These are phyloP conservation scores for Phytophthora hibernalis DNA, from an alignment of 352 stramenopile genomes.

Conservation along the genomic window DNA sequence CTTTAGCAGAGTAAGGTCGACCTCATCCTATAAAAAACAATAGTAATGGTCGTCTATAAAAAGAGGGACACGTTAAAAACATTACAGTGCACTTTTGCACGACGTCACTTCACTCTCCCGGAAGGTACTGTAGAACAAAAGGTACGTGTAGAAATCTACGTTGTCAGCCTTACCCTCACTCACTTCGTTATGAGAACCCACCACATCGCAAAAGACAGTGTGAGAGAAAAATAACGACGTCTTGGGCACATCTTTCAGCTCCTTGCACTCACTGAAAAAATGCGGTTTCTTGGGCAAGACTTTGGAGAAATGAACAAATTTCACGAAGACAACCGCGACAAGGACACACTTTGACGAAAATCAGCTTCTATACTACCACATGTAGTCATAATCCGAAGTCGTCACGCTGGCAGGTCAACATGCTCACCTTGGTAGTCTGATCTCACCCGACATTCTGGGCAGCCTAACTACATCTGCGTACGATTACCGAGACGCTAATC, in stretches of 20 bases:
- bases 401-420: constrained; percentile 13
- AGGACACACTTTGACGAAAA: background rate
- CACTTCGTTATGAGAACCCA: constrained; percentile 23
- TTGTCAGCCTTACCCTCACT: too few relatives aligned
- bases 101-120: too few relatives aligned
- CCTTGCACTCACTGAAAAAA: too few relatives aligned
- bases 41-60: background rate
- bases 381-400: background rate
- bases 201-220: constrained; percentile 17
- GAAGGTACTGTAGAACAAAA: too few relatives aligned
- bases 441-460: background rate
- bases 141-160: too few relatives aligned
- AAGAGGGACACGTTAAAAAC: too few relatives aligned
- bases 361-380: too few relatives aligned
- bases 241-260: background rate
- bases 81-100: too few relatives aligned
- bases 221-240: constrained; percentile 1
- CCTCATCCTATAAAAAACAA: too few relatives aligned
- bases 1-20: background rate
- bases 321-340: background rate
- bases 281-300: background rate
- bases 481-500: too few relatives aligned
- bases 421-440: background rate
- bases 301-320: background rate
- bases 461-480: too few relatives aligned